A percentile compares a stretch with the other conserved stretches of the same genome.
Evolutionary conservation across 2,329 filamentous ascomycete genomes (phyloP).

Genomic region (Calonectria montana): DNA sequence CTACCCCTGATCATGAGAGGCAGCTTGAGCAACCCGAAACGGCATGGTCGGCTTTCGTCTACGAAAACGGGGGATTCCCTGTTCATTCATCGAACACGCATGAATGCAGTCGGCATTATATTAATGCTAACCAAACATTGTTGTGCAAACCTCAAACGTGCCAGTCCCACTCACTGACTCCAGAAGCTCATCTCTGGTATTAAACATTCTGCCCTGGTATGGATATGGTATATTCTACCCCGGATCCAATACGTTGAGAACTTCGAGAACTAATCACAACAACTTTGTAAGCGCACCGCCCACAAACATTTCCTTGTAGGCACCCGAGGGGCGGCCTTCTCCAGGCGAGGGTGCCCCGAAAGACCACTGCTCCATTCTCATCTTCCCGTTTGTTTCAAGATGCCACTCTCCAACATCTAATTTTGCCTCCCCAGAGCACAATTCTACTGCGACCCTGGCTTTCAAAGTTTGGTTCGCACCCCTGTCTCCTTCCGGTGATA

Average conservation of each 20-base stretch:
- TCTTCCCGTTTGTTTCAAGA: slow-evolving; percentile 22
- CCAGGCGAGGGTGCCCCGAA: slow-evolving; percentile 2
- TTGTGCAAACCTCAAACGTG: slow-evolving; percentile 15
- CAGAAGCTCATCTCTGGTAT: slow-evolving; percentile 8
- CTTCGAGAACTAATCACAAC: background rate
- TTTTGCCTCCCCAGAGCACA: background rate
- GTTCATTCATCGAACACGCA: background rate
- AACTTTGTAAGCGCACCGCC: background rate
- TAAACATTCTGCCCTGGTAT: background rate
- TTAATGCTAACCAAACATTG: slow-evolving; percentile 13
- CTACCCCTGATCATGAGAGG: slow-evolving; percentile 29
- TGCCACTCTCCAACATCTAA: background rate
- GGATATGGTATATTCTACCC: slow-evolving; percentile 1
- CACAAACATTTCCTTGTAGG: background rate
- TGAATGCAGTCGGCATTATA: slow-evolving; percentile 12
- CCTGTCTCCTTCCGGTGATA: background rate
- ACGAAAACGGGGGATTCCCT: slow-evolving; percentile 8
- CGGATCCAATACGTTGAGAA: background rate
- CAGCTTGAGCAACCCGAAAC: slow-evolving; percentile 28
- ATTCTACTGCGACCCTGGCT: background rate
- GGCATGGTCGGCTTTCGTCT: slow-evolving; percentile 15
- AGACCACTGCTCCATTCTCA: slow-evolving; percentile 18
- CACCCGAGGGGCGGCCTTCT: background rate
- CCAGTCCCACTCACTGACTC: background rate
- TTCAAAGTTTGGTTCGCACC: background rate